Conservation (phyloP, 2,329 filamentous ascomycete genomes). For the Stemphylium vesicarium region DNA sequence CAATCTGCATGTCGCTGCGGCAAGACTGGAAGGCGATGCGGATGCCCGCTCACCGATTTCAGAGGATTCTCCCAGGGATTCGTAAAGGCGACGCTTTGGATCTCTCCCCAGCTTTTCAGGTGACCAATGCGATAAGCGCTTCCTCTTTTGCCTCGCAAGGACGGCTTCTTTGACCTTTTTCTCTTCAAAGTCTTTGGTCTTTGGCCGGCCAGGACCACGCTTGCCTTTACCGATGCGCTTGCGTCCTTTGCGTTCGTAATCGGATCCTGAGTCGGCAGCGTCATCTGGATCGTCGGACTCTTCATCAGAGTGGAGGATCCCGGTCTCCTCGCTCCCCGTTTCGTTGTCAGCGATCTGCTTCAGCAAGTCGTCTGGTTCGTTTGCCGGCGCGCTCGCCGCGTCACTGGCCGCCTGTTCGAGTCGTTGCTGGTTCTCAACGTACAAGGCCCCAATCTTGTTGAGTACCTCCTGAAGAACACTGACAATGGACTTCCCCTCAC, state of each 20-base stretch:
- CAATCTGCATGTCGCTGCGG: too few relatives aligned
- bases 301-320: background rate
- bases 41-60: background rate
- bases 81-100: conserved; percentile 2
- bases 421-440: background rate
- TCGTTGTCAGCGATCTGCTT: background rate
- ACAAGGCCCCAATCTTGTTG: background rate
- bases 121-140: background rate
- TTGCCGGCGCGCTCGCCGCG: background rate
- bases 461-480: background rate
- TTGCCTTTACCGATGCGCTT: background rate
- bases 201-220: background rate
- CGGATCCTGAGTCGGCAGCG: background rate
- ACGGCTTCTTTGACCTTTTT: background rate
- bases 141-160: background rate
- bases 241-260: background rate
- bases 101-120: background rate
- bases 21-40: background rate
- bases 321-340: background rate
- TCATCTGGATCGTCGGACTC: background rate
- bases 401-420: background rate
- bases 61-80: background rate
- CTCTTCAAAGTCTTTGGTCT: background rate
- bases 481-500: background rate
- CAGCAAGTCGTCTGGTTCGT: background rate